Base-by-base conservation (phyloP, 495 filamentous ascomycete species). In the Penicillium argentinense region DNA sequence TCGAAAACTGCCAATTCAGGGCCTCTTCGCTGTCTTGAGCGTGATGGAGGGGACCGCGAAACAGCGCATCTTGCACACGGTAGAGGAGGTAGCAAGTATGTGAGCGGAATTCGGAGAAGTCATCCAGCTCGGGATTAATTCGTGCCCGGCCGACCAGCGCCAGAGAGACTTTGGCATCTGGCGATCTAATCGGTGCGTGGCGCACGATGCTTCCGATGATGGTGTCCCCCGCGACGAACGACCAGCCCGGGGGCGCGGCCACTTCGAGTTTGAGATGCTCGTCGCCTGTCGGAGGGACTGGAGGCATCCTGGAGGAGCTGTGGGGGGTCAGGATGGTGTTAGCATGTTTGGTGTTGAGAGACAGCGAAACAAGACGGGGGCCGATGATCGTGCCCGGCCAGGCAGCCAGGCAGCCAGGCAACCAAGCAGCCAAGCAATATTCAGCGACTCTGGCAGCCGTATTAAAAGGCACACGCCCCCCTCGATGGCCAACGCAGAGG, bases 161-260 rank as follows among this genome's bases (percentile, higher is more conserved):
- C 12, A 44, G 42, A 5, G 42, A 25, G 11, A 44, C 17, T 4
- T 19, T 25, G 27, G 42, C 42, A 12, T 44, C 42, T 0, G 28
- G 16, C 16, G 40, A 17, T 5, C 17, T 22, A 19, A 34, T 14
- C 13, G 30, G 42, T 16, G 42, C 22, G 14, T 23, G 13, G 19
- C 27, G 26, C 18, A 24, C 33, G 21, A 45, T 28, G 29, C 29
- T 45, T 26, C 42, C 42, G 18, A 45, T 45, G 28, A 45, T 45
- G 0, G 42, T 45, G 30, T 45, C 42, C 21, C 42, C 29, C 5
- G 29, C 42, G 7, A n/a, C 2, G 25, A 33, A 45, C 5, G 42
- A 32, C 42, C 29, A 45, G 21, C n/a, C 5, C 11, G 42, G 29
- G 9, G 42, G 42, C 5, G 42, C 42, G 3, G 42, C 42, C 8